Evolutionary conservation across 352 stramenopile species (phyloP), one percentile per base, ranked within the genome.

Genomic region (Globisporangium abappressorium): DNA sequence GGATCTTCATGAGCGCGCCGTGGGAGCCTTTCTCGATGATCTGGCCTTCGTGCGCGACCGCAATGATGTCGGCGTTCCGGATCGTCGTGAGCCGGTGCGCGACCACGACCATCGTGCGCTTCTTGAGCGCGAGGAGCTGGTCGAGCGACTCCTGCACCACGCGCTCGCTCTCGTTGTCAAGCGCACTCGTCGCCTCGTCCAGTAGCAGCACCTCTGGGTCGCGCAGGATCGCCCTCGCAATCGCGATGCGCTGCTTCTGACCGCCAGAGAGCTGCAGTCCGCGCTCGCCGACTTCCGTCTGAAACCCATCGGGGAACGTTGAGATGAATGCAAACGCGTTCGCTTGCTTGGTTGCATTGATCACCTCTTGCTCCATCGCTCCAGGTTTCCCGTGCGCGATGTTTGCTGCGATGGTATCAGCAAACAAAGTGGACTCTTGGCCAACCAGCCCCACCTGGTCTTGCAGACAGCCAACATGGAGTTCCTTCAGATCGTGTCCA

Each of bases 221-320:
- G 41, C 87, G 87, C 20, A 98, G 74, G 30, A 98, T 91, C 8
- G 93, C 95, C 12, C 97, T 79, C 14, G 94, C 95, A n/a, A 98
- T 89, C 57, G 91, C 89, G 26, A 97, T 79, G 47, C 90, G 75
- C 75, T 99, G 95, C 66, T 97, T 97, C 81, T 99, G 93, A 6
- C 95, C 95, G 41, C 93, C 94, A 26, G 77, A 96, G 18, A 98
- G 74, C 55, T 85, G 74, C 5, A 70, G 71, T 7, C 85, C 84
- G 26, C 70, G 65, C 65, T 97, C 91, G 36, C 90, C 88, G 24
- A 96, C 81, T 30, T 80, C 61, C 11, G 91, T 97, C 43, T 96
- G 82, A 71, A 93, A 96, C n/a, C 85, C 82, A 38, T 97, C 77
- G 0, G 91, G 88, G 56, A 98, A 91, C 30, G 70, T 54, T n/a